These are phyloP conservation scores for Aspergillus felis DNA, from an alignment of 2,329 filamentous ascomycete species.

Conservation along the genomic window DNA sequence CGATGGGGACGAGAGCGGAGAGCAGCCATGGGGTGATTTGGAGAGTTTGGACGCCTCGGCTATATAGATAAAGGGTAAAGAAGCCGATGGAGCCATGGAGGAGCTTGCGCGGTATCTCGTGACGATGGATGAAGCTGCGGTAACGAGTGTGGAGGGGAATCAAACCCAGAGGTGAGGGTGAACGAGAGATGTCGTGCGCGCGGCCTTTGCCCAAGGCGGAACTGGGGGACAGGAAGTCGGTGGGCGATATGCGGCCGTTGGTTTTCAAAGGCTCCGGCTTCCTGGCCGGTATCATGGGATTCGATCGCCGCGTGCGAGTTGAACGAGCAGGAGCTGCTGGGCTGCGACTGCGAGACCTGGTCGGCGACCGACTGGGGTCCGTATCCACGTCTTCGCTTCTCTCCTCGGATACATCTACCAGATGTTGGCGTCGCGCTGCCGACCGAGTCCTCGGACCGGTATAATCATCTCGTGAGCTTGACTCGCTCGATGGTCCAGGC, in stretches of 20 bases:
- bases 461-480: constrained; percentile 56
- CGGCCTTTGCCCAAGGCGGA: constrained; percentile 56
- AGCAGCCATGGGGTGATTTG: constrained; percentile 83
- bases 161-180: constrained; percentile 84
- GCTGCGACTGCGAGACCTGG: constrained; percentile 53
- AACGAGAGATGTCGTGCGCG: constrained; percentile 86
- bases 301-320: constrained; percentile 44
- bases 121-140: constrained; percentile 87
- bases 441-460: constrained; percentile 75
- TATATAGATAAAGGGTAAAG: constrained; percentile 82
- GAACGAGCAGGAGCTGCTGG: constrained; percentile 26
- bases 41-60: constrained; percentile 68
- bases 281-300: constrained; percentile 39
- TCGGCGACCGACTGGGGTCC: constrained; percentile 56
- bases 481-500: constrained; percentile 58
- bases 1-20: constrained; percentile 75
- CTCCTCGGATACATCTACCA: constrained; percentile 46
- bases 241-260: constrained; percentile 36
- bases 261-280: constrained; percentile 33
- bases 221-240: constrained; percentile 32
- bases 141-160: constrained; percentile 95
- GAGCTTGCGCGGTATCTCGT: constrained; percentile 91
- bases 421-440: constrained; percentile 54
- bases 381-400: constrained; percentile 49
- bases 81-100: constrained; percentile 97